Base-by-base conservation (phyloP, 768 basidiomycete genomes). In the Trametes cingulata region DNA sequence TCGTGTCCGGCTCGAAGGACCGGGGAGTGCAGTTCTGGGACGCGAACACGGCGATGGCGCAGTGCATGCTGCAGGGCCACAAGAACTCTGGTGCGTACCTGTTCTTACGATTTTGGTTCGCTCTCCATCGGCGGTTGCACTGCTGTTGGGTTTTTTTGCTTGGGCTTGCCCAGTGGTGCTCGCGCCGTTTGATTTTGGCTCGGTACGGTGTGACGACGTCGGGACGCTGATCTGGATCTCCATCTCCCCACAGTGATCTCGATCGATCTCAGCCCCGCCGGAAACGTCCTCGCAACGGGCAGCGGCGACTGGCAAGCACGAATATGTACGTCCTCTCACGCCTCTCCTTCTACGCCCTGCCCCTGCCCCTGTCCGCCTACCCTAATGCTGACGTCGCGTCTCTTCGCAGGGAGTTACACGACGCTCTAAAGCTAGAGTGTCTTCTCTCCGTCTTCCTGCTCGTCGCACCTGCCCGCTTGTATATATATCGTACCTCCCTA, bases 1-100 rank as follows among this genome's bases (percentile, higher is more conserved):
- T 98, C 66, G 95, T 97, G 12, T 95, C 93, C 12, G 96, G 97
- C 52, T 88, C 87, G 36, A 98, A 98, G 76, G 97, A 99, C 72
- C 90, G 97, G 13, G 90, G 93, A 0, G 95, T 99, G 56, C 93
- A 95, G 72, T 94, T 96, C 71, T 93, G 91, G 88, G 92, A 95
- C 70, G 85, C 91, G 52, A 80, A 83, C 63, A 82, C 81, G 13
- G 87, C 85, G 40, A 82, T 86, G 41, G 88, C 94, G 68, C 95
- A 98, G 73, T 89, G 92, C 68, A 93, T 96, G 90, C 79, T 99
- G 33, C 95, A 98, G 72, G 87, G 90, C 13, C 80, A 79, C 68
- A 82, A 88, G 75, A 88, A 89, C 69, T 85, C 85, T 46, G 85
- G 85, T 85, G 64, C 35, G 83, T 73, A 33, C 33, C 12, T 15